These are phyloP conservation scores for Trypanosoma mega DNA, from an alignment of 208 protist genomes.

Conservation along the genomic window DNA sequence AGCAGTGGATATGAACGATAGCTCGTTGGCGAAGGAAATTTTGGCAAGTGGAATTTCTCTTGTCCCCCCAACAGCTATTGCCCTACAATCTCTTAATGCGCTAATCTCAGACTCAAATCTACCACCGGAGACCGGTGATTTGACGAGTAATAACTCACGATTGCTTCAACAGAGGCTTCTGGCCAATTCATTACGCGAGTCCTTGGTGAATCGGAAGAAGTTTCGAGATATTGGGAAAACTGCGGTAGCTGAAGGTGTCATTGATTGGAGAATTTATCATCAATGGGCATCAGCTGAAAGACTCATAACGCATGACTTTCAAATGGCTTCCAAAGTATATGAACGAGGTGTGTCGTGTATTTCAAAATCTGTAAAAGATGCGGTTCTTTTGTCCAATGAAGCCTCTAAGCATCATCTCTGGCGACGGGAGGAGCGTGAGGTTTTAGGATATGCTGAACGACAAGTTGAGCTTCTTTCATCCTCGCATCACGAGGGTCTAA, in stretches of 20 bases:
- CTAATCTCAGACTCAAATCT: slow-evolving; percentile 5
- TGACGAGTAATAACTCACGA: slow-evolving; percentile 7
- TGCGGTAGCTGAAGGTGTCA: slow-evolving; percentile 47
- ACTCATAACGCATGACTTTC: slow-evolving; percentile 40
- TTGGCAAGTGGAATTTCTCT: slow-evolving; percentile 29
- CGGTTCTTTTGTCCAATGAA: slow-evolving; percentile 53
- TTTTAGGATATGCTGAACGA: slow-evolving; percentile 69
- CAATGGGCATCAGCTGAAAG: slow-evolving; percentile 71
- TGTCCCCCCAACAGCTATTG: slow-evolving; percentile 42
- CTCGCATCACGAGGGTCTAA: slow-evolving; percentile 37
- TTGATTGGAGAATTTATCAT: slow-evolving; percentile 81
- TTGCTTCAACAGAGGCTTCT: slow-evolving; percentile 20
- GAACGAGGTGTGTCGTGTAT: slow-evolving; percentile 74
- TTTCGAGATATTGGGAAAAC: slow-evolving; percentile 62
- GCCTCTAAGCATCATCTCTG: slow-evolving; percentile 67
- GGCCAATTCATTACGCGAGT: slow-evolving; percentile 18
- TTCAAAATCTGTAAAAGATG: slow-evolving; percentile 46
- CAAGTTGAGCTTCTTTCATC: slow-evolving; percentile 65
- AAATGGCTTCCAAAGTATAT: slow-evolving; percentile 74
- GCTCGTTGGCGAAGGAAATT: slow-evolving; percentile 37
- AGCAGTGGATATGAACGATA: slow-evolving; percentile 46
- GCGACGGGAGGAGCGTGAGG: slow-evolving; percentile 62
- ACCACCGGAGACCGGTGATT: not conserved
- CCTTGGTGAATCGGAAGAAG: slow-evolving; percentile 29
- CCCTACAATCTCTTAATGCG: slow-evolving; percentile 28